These are phyloP conservation scores for Aureobasidium sp. DNA, from an alignment of 2,329 filamentous ascomycete genomes.

Conservation along the genomic window DNA sequence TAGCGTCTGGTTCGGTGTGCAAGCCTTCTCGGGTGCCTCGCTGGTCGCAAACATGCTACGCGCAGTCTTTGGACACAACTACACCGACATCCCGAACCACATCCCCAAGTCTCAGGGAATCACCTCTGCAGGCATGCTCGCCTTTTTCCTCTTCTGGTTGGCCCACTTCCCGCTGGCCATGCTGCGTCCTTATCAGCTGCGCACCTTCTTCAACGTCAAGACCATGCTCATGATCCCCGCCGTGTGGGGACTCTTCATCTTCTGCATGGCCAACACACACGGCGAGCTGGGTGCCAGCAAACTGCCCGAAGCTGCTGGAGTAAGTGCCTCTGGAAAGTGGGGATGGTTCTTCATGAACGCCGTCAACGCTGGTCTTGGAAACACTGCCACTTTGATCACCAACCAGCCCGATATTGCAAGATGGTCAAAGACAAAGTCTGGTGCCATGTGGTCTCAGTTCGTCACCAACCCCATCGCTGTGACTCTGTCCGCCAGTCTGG, in stretches of 20 bases:
- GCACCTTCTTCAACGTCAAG: constrained; percentile 42
- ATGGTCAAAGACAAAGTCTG: constrained; percentile 33
- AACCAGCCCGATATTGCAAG: constrained; percentile 44
- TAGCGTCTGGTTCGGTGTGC: constrained; percentile 13
- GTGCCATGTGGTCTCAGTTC: constrained; percentile 38
- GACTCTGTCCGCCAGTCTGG: constrained; percentile 36
- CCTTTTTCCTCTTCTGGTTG: constrained; percentile 27
- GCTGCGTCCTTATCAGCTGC: constrained; percentile 39
- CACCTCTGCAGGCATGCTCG: constrained; percentile 34
- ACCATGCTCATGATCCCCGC: constrained; percentile 46
- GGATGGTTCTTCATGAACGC: constrained; percentile 35
- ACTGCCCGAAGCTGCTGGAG: constrained; percentile 4
- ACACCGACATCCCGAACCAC: constrained; percentile 30
- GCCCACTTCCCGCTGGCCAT: constrained; percentile 32
- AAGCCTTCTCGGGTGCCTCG: constrained; percentile 22
- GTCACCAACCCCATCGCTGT: constrained; percentile 37
- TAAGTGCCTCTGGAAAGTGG: constrained; percentile 10
- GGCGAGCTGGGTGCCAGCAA: constrained; percentile 26
- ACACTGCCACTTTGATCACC: constrained; percentile 45
- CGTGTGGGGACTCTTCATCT: constrained; percentile 35
- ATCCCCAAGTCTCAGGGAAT: constrained; percentile 35
- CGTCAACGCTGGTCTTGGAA: constrained; percentile 40
- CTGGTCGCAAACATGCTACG: constrained; percentile 24
- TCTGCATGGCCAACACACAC: constrained; percentile 35
- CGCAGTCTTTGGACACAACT: constrained; percentile 30